phyloP scores from a whole-genome alignment of 768 basidiomycete species.

The Cantharellus cinnabarinus region DNA sequence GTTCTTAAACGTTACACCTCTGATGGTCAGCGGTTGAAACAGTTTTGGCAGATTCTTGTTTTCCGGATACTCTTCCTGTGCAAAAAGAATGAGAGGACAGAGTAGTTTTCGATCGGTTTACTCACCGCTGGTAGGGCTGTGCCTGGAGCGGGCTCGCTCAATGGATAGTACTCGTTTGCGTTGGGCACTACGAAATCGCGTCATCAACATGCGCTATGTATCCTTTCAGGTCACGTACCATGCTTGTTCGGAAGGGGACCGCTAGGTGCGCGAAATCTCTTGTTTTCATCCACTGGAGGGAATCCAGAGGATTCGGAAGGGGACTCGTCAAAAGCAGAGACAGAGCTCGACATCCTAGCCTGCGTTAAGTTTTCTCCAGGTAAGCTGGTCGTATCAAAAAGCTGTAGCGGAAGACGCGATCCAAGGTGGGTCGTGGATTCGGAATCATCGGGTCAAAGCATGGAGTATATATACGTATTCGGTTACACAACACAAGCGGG shows the following conservation, averaged over 20 bases:
- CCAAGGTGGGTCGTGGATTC: too few relatives aligned
- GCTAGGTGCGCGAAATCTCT: background rate
- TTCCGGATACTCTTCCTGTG: conserved; percentile 17
- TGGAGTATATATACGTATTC: too few relatives aligned
- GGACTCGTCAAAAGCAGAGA: too few relatives aligned
- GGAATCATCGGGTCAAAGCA: too few relatives aligned
- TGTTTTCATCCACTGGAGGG: background rate
- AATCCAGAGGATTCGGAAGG: background rate
- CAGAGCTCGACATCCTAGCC: too few relatives aligned
- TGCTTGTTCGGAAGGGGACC: background rate
- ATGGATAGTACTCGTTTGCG: conserved; percentile 34
- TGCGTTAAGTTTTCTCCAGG: too few relatives aligned
- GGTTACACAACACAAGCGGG: too few relatives aligned
- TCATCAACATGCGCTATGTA: too few relatives aligned
- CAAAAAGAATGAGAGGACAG: background rate
- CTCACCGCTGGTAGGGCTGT: conserved; percentile 18
- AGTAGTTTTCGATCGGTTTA: background rate
- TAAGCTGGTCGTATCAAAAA: too few relatives aligned
- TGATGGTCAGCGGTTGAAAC: conserved; percentile 46
- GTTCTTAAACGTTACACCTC: conserved; percentile 48
- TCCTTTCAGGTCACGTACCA: conserved; percentile 8
- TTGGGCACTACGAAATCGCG: conserved; percentile 17
- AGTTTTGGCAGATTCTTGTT: conserved; percentile 33
- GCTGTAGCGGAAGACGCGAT: too few relatives aligned
- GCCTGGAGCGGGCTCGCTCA: conserved; percentile 40